Conservation (phyloP, 768 basidiomycete genomes). For the Mycena vitilis region DNA sequence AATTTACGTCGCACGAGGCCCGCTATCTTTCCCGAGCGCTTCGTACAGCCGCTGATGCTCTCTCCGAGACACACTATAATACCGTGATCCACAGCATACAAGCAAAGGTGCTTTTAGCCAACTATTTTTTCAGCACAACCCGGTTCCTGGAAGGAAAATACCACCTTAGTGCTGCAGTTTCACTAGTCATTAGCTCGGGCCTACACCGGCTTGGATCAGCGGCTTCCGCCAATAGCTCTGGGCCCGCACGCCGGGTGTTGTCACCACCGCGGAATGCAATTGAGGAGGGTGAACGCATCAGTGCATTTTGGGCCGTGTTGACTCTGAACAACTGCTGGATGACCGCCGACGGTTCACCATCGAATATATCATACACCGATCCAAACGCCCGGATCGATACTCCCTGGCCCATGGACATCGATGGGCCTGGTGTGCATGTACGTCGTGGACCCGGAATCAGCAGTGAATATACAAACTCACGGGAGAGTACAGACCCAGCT, state of each 20-base stretch:
- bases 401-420: constrained; percentile 52
- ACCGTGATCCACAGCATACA: constrained; percentile 1
- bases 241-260: constrained; percentile 35
- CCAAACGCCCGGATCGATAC: constrained; percentile 49
- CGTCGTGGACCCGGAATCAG: not conserved
- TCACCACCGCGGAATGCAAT: constrained; percentile 43
- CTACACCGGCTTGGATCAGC: constrained; percentile 1
- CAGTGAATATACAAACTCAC: not conserved
- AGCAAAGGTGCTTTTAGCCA: not conserved
- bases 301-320: constrained; percentile 48
- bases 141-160: constrained; percentile 9
- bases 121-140: not conserved
- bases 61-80: not conserved
- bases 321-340: constrained; percentile 51
- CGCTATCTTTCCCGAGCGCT: constrained; percentile 1
- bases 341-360: constrained; percentile 43
- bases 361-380: constrained; percentile 45
- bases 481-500: not conserved
- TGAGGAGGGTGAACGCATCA: constrained; percentile 48
- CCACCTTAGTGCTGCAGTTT: constrained; percentile 3
- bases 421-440: constrained; percentile 16
- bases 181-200: not conserved
- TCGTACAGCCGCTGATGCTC: not conserved
- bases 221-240: not conserved
- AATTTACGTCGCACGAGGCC: not conserved